A percentile compares a stretch with the other conserved stretches of the same genome.
These are phyloP conservation scores for Jamesozyma rosinii DNA, from an alignment of 805 yeast genomes.

Conservation along the genomic window DNA sequence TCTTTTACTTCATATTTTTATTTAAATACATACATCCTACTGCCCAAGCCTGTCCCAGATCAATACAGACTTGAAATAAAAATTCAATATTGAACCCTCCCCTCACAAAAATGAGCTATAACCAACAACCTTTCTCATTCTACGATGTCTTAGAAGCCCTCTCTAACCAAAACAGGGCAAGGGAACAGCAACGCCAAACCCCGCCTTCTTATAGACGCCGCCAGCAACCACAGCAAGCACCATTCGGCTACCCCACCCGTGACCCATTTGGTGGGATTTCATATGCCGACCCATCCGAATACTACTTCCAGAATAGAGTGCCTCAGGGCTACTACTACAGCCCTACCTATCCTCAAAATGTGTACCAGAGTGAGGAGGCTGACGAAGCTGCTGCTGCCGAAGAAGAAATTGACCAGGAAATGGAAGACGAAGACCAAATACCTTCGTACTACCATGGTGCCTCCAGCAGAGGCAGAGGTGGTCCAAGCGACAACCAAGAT, in stretches of 20 bases:
- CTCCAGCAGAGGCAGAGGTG: slow-evolving; percentile 2
- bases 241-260: not conserved
- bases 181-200: slow-evolving; percentile 3
- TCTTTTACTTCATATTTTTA: too few species aligned
- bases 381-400: slow-evolving; percentile 9
- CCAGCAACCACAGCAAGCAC: slow-evolving; percentile 1
- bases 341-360: slow-evolving; percentile 27
- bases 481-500: slow-evolving; percentile 5
- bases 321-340: slow-evolving; percentile 21
- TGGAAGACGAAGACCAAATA: slow-evolving; percentile 5
- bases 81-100: not conserved
- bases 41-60: not conserved
- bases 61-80: not conserved
- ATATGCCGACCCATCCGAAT: not conserved
- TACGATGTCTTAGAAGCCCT: slow-evolving; percentile 26
- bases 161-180: slow-evolving; percentile 11
- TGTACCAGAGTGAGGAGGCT: slow-evolving; percentile 27
- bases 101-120: slow-evolving; percentile 20
- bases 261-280: not conserved
- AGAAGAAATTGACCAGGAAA: slow-evolving; percentile 2
- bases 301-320: slow-evolving; percentile 5
- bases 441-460: slow-evolving; percentile 21
- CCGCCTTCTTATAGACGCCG: not conserved
- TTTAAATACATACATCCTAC: not conserved
- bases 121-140: slow-evolving; percentile 26